Evolutionary conservation across 179 eudicot species (phyloP).

Genomic region (Amaranthus tricolor): DNA sequence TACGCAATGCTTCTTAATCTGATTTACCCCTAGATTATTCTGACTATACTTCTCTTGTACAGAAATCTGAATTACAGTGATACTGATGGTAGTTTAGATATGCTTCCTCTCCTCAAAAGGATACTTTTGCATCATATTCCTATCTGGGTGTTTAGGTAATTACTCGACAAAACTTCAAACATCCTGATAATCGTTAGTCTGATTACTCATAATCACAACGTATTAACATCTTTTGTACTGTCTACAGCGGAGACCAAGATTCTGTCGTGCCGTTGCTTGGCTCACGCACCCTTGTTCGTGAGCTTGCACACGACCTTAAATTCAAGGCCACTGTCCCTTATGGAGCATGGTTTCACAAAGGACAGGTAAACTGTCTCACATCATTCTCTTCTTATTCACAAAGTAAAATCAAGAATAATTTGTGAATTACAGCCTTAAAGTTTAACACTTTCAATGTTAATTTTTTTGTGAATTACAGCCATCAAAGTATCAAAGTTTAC

Average conservation of each 20-base stretch:
- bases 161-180: constrained; percentile 1
- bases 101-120: constrained; percentile 74
- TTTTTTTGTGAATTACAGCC: no score
- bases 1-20: not conserved
- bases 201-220: not conserved
- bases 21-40: not conserved
- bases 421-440: no score
- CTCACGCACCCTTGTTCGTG: constrained; percentile 86
- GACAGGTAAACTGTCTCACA: constrained; percentile 50
- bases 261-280: constrained; percentile 97
- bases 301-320: constrained; percentile 70
- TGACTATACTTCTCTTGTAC: constrained; percentile 19
- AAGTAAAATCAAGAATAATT: no score
- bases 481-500: no score
- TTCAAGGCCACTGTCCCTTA: constrained; percentile 76
- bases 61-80: constrained; percentile 62
- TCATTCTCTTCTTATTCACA: not conserved
- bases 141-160: constrained; percentile 86
- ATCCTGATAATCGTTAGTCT: not conserved
- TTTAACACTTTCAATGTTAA: no score
- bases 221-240: constrained; percentile 8
- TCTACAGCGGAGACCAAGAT: constrained; percentile 90
- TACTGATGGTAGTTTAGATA: constrained; percentile 68
- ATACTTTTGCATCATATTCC: constrained; percentile 56
- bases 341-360: constrained; percentile 88